phyloP scores from a whole-genome alignment of 805 yeast species.

The Torulaspora indica region DNA sequence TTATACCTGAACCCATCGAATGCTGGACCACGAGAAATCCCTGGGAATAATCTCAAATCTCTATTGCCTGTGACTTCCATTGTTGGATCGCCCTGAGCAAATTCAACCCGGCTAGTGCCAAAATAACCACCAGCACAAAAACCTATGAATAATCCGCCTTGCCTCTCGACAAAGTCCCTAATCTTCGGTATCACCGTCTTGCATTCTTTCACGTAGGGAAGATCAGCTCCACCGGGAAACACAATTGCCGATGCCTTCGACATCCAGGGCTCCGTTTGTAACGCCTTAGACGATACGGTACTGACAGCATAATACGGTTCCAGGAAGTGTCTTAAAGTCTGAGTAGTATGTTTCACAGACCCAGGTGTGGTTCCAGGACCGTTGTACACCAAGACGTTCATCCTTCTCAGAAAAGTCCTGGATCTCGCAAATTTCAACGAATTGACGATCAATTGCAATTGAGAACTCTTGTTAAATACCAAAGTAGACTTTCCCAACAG shows the following conservation, averaged over 20 bases:
- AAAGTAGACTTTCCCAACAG: neutral
- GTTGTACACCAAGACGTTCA: slow-evolving; percentile 70
- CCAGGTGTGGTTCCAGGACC: slow-evolving; percentile 85
- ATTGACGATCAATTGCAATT: neutral
- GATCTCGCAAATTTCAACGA: neutral
- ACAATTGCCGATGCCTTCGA: slow-evolving; percentile 72
- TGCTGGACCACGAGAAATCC: slow-evolving; percentile 76
- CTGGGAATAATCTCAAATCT: slow-evolving; percentile 79
- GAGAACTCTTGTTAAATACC: neutral
- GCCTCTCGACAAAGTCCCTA: slow-evolving; percentile 58
- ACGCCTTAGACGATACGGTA: slow-evolving; percentile 55
- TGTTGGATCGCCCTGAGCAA: slow-evolving; percentile 64
- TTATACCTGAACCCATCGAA: slow-evolving; percentile 76
- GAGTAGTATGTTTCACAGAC: slow-evolving; percentile 77
- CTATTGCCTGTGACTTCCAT: slow-evolving; percentile 84
- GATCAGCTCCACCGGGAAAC: slow-evolving; percentile 95
- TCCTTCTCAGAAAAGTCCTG: slow-evolving; percentile 19
- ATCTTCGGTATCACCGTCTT: slow-evolving; percentile 62
- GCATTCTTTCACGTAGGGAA: slow-evolving; percentile 72
- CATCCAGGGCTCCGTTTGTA: slow-evolving; percentile 85
- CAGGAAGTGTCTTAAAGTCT: slow-evolving; percentile 64
- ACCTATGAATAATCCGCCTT: slow-evolving; percentile 82
- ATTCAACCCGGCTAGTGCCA: slow-evolving; percentile 70
- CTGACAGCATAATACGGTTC: slow-evolving; percentile 88
- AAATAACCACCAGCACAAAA: slow-evolving; percentile 96